Base-by-base conservation (phyloP, 768 basidiomycete genomes). In the Xerocomellus chrysenteron region DNA sequence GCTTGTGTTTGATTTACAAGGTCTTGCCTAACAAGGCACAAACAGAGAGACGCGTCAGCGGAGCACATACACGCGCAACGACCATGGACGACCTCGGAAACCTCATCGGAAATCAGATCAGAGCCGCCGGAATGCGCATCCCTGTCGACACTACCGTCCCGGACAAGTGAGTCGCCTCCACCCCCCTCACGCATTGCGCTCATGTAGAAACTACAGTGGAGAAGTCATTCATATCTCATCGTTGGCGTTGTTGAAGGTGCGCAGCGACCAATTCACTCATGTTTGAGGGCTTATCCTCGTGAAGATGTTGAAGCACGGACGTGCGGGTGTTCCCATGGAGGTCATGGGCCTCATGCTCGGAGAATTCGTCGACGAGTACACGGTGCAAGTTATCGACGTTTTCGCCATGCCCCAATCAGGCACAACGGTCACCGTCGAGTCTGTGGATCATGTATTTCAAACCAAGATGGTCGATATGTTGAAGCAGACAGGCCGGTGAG, bases 391-490 rank as follows among this genome's bases (percentile, higher is more conserved):
- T 42, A 88, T 95, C 71, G 96, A 98, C 70, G 96, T 98, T 58
- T 98, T 98, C 66, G 96, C 96, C 44, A 98, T 98, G 96, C 96
- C 96, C 45, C 96, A 98, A 66, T 94, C 92, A 16, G 96, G 96
- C 59, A 98, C 96, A 17, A 95, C 93, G 0, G 96, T 98, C 42
- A 94, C 93, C 47, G 95, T 98, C 58, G 95, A 98, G 74, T 96
- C 95, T 10, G 94, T 96, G 2, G 97, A 99, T 74, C 94, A 98
- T 65, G 97, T 98, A 48, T 99, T 98, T 75, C 97, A 99, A 73
- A 87, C 86, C 4, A 98, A 88, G 75, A 98, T 98, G 97, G 77
- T 97, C 49, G 97, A 98, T 53, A 98, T 98, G 95, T 74, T 99
- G 66, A 98, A 99, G 75, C 97, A 98, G 78, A 99, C 97, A 0